A percentile compares a stretch with the other conserved stretches of the same genome.
Evolutionary conservation across 768 basidiomycete genomes (phyloP).

Genomic region (Suillus occidentalis): DNA sequence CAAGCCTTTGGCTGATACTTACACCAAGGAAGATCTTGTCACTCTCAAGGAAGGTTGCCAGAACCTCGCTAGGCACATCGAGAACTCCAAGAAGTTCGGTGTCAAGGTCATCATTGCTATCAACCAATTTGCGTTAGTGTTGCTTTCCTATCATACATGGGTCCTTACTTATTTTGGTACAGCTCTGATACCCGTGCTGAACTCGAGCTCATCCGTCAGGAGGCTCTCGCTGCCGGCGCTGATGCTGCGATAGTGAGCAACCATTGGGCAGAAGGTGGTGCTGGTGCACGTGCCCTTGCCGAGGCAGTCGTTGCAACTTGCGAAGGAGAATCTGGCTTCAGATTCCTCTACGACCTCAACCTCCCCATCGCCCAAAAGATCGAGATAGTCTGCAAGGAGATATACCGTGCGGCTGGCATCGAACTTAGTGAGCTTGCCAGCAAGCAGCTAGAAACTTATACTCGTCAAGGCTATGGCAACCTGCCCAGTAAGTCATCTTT

Average conservation of each 20-base stretch:
- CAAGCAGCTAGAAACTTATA: conserved; percentile 88
- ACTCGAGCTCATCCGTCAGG: conserved; percentile 77
- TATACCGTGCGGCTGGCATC: conserved; percentile 93
- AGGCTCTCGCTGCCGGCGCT: conserved; percentile 82
- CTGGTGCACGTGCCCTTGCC: conserved; percentile 85
- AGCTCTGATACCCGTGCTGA: conserved; percentile 92
- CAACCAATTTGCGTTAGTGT: conserved; percentile 88
- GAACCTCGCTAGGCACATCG: conserved; percentile 90
- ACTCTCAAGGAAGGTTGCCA: conserved; percentile 89
- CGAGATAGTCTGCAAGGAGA: conserved; percentile 78
- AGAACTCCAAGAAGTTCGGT: conserved; percentile 94
- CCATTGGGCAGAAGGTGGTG: conserved; percentile 97
- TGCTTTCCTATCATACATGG: not conserved
- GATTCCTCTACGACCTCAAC: conserved; percentile 89
- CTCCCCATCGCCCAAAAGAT: conserved; percentile 89
- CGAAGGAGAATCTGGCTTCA: conserved; percentile 80
- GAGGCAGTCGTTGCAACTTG: conserved; percentile 90
- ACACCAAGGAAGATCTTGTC: conserved; percentile 90
- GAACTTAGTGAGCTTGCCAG: conserved; percentile 81
- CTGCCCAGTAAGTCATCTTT: conserved; percentile 64
- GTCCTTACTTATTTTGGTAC: conserved; percentile 6
- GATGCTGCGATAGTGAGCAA: conserved; percentile 94
- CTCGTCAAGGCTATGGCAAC: conserved; percentile 79
- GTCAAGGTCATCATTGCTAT: conserved; percentile 95
- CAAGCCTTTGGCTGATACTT: conserved; percentile 89